Evolutionary conservation across 1,284 basidiomycete genomes (phyloP).

Genomic region (Ceratobasidium sp.): DNA sequence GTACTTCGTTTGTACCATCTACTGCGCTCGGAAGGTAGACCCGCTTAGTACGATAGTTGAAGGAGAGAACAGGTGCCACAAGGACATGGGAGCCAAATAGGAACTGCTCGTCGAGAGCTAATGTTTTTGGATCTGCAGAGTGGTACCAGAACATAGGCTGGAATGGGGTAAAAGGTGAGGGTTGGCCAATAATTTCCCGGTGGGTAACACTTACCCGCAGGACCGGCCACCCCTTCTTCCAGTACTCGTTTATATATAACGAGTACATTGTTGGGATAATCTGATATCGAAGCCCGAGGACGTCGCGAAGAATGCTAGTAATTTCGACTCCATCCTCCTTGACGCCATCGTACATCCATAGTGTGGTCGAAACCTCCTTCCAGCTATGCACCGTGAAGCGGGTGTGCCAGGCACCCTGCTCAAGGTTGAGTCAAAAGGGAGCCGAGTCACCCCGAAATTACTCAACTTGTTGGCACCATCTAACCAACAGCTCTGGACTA

Average conservation of each 20-base stretch:
- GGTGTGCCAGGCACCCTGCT: slow-evolving; percentile 38
- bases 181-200: neutral
- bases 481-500: slow-evolving; percentile 32
- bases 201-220: slow-evolving; percentile 7
- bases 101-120: slow-evolving; percentile 37
- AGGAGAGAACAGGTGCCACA: slow-evolving; percentile 33
- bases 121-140: slow-evolving; percentile 30
- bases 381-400: slow-evolving; percentile 38
- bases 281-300: slow-evolving; percentile 30
- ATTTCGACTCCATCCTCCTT: slow-evolving; percentile 16
- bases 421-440: neutral
- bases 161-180: neutral
- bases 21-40: slow-evolving; percentile 29
- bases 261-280: slow-evolving; percentile 35
- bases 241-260: slow-evolving; percentile 36
- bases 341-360: slow-evolving; percentile 38
- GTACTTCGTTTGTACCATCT: slow-evolving; percentile 27
- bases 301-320: slow-evolving; percentile 24
- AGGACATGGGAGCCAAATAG: slow-evolving; percentile 34
- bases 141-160: slow-evolving; percentile 39
- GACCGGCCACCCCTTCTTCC: slow-evolving; percentile 35
- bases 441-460: neutral
- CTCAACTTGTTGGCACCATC: slow-evolving; percentile 36
- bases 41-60: slow-evolving; percentile 26
- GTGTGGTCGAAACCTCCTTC: slow-evolving; percentile 33